Base-by-base conservation (phyloP, 108 stramenopile species). In the Aurantiochytrium sp. region DNA sequence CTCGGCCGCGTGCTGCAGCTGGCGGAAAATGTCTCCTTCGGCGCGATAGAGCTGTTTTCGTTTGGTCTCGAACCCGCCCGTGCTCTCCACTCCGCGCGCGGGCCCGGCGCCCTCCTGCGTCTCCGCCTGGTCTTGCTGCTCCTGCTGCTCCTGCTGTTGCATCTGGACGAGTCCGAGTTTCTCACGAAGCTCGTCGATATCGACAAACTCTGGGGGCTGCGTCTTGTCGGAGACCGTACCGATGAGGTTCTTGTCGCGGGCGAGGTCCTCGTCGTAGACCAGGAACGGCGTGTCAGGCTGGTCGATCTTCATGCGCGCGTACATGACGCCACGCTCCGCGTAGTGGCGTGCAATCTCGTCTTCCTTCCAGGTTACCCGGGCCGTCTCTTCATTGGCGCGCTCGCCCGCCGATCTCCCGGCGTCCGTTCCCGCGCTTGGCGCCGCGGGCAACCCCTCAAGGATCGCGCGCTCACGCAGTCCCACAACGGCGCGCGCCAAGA, bases 291-390 rank as follows among this genome's bases (percentile, higher is more conserved):
- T 81, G 30, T 81, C 73, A 6, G 73, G 73, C 27, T 81, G 73
- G 24, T 81, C 73, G 45, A 81, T 81, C 73, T 81, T 81, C 73
- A 81, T 81, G 1, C 73, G 73, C 12, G 42, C 73, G 45, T 81
- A 81, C 73, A 81, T 41, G 21, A 81, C 73, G 45, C 73, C 73
- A 24, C 73, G 73, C 45, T 81, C 73, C 24, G 42, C 42, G 3
- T 48, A 41, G 39, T 81, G 73, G 0, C 39, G 42, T 12, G 39
- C 45, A 48, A 81, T 22, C 73, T 41, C 73, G 1, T 81, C 73
- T 24, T 81, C 73, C 10, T 42, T 15, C 73, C 73, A 81, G 10
- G 73, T 22, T 12, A 81, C 73, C 36, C 73, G 39, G 39, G 42
- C 12, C 39, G 6, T 24, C 73, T 81, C 73, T 3, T 81, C 12